Evolutionary conservation across 2,329 filamentous ascomycete genomes (phyloP).

Genomic region (Sclerotinia sclerotiorum): DNA sequence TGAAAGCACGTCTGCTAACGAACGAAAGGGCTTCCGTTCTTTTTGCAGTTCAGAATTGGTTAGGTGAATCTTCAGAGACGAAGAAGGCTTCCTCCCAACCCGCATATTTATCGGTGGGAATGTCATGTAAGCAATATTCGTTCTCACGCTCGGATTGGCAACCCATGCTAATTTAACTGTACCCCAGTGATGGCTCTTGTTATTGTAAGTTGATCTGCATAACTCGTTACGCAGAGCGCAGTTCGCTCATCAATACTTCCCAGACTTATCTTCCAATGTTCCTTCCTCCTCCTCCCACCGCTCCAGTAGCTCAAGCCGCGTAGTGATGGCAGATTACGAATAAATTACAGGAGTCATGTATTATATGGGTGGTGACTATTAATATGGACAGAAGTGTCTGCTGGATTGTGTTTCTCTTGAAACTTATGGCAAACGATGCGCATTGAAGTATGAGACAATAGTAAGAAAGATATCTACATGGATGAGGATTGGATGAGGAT

Average conservation of each 20-base stretch:
- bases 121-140: slow-evolving; percentile 59
- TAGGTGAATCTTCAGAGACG: slow-evolving; percentile 69
- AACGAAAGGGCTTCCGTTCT: slow-evolving; percentile 66
- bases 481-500: not conserved
- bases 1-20: slow-evolving; percentile 22
- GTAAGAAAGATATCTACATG: not conserved
- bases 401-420: not conserved
- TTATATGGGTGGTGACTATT: not conserved
- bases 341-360: not conserved
- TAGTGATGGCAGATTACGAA: slow-evolving; percentile 8
- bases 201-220: slow-evolving; percentile 44
- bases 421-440: not conserved
- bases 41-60: slow-evolving; percentile 73
- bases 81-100: slow-evolving; percentile 67
- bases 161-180: slow-evolving; percentile 8
- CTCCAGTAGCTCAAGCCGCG: slow-evolving; percentile 47
- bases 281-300: slow-evolving; percentile 54
- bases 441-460: not conserved
- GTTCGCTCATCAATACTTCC: not conserved
- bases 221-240: not conserved
- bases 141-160: not conserved
- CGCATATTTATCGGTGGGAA: slow-evolving; percentile 71
- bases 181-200: slow-evolving; percentile 39
- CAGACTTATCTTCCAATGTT: slow-evolving; percentile 65
- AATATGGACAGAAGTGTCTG: not conserved